Conservation (phyloP, 2,329 filamentous ascomycete genomes). For the Fusarium setosum region DNA sequence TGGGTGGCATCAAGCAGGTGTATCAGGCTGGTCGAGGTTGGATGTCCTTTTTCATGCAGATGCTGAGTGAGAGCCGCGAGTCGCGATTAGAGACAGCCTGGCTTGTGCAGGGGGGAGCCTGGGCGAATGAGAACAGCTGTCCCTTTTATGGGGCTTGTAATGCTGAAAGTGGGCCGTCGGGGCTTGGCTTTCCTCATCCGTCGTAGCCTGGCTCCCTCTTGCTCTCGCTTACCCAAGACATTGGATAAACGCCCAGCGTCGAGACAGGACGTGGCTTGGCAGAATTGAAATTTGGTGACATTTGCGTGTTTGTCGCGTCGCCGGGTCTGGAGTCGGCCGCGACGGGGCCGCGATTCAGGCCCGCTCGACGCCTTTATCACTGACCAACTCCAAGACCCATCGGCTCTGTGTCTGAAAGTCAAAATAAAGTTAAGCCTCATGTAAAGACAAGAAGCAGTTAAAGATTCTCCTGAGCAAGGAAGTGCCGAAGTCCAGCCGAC, state of each 20-base stretch:
- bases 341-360: no score
- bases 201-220: not conserved
- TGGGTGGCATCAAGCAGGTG: not conserved
- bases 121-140: slow-evolving; percentile 33
- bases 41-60: not conserved
- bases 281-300: not conserved
- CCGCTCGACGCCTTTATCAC: no score
- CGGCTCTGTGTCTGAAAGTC: no score
- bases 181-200: not conserved
- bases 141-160: slow-evolving; percentile 32
- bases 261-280: not conserved
- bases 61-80: not conserved
- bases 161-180: not conserved
- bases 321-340: no score
- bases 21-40: slow-evolving; percentile 1
- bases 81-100: slow-evolving; percentile 35
- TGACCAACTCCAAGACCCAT: no score
- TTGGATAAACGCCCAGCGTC: no score
- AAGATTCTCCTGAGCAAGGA: no score
- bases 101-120: slow-evolving; percentile 26
- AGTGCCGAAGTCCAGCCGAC: no score
- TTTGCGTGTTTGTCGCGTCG: slow-evolving; percentile 6
- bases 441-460: no score
- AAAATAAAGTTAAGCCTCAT: no score
- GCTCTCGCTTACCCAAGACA: not conserved